phyloP scores from a whole-genome alignment of 2,329 filamentous ascomycete species.

The Pyrenophora seminiperda region DNA sequence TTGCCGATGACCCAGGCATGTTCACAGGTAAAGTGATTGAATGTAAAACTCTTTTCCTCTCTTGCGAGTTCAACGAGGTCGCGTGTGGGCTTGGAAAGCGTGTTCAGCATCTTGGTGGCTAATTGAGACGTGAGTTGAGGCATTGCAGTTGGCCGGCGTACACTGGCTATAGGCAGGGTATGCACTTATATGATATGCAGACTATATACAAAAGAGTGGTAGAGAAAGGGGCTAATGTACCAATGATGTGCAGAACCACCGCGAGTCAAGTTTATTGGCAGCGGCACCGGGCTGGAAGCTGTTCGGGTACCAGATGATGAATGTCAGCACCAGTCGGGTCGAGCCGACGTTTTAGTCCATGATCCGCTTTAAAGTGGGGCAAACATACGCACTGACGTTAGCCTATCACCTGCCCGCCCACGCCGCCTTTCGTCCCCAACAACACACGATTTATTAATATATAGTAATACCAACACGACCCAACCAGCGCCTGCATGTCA shows the following conservation, averaged over 20 bases:
- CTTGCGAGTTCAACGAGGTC: conserved; percentile 49
- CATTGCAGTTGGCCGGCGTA: neutral
- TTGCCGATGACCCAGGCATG: conserved; percentile 70
- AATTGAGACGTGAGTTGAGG: conserved; percentile 4
- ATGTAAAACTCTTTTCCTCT: conserved; percentile 53
- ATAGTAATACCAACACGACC: neutral
- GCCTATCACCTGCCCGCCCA: neutral
- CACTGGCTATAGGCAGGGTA: conserved; percentile 10
- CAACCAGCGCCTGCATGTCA: neutral
- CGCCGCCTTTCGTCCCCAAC: neutral
- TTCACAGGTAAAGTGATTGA: conserved; percentile 63
- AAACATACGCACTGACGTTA: neutral
- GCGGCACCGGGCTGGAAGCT: neutral
- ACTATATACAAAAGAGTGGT: conserved; percentile 1
- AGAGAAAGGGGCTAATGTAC: conserved; percentile 9
- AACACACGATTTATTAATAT: neutral
- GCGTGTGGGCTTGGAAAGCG: conserved; percentile 41
- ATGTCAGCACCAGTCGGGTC: conserved; percentile 9
- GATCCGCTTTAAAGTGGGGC: conserved; percentile 9
- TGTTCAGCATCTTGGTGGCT: conserved; percentile 22
- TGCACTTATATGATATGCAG: conserved; percentile 7
- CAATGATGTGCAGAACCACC: conserved; percentile 5
- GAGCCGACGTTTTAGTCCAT: conserved; percentile 13
- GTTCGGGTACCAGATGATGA: neutral
- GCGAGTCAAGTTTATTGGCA: conserved; percentile 2